Evolutionary conservation across 495 filamentous ascomycete species (phyloP), one percentile per base, ranked within the genome.

Genomic region (Neurospora discreta): DNA sequence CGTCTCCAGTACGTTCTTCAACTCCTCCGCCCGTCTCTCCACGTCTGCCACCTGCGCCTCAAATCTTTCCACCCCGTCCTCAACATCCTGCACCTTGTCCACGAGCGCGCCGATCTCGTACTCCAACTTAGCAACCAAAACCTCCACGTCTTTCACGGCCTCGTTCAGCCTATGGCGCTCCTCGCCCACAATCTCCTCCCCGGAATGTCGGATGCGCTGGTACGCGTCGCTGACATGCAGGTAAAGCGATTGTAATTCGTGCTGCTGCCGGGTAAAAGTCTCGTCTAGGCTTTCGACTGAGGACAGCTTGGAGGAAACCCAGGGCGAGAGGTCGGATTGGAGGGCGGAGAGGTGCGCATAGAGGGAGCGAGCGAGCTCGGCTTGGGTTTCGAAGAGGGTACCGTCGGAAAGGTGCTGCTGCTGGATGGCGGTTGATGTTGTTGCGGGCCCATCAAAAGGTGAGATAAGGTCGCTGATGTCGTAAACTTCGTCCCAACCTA

Each of bases 71-170:
- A 97, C 86, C 0, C 92, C 92, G 68, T 92, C 89, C 75, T 97
- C 95, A 42, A 97, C 91, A 75, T 99, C 95, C 73, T 91, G 88
- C 40, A 98, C 91, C 76, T 92, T 93, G 23, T 90, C 90, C 68
- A 91, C 86, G 30, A 99, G 83, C 30, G 89, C 91, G 69, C 89
- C 87, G 42, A 98, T 88, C 82, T 99, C 96, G 79, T 99, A 99
- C 76, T 99, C 95, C 72, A 99, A 84, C 84, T 95, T 95, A 26
- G 93, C 92, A 7, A 90, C 89, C 52, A 97, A 83, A 26, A 90
- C 84, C 78, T 97, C 96, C 23, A 98, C 87, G 73, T 93, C 92
- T 78, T 90, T 92, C 71, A 96, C 85, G 39, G 85, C 86, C 72
- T 97, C 95, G 38, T 85, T 89, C 68, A 97, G 81, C 38, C 86